Evolutionary conservation across 2,329 filamentous ascomycete species (phyloP).

Genomic region (Graphiopsis chlorocephala): DNA sequence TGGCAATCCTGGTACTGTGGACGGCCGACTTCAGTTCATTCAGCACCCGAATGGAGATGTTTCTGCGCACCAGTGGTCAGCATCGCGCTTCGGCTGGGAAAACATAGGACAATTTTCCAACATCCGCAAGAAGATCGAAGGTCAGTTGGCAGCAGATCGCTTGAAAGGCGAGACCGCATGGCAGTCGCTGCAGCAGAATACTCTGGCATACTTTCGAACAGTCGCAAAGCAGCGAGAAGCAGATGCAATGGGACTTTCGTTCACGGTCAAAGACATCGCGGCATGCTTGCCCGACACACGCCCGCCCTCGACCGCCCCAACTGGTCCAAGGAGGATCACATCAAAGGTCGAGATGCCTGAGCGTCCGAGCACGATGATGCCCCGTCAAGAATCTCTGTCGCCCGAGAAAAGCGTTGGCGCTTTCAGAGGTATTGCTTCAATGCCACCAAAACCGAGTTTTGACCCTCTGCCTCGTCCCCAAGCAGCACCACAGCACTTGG

Average conservation of each 20-base stretch:
- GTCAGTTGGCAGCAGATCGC: conserved; percentile 42
- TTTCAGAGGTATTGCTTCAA: neutral
- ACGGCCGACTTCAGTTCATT: conserved; percentile 47
- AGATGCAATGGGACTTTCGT: conserved; percentile 27
- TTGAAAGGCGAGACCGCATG: conserved; percentile 36
- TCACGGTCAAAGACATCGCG: conserved; percentile 33
- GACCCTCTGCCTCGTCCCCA: neutral
- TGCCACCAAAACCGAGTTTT: neutral
- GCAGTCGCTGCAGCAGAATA: conserved; percentile 35
- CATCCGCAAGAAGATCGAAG: conserved; percentile 42
- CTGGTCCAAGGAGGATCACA: conserved; percentile 13
- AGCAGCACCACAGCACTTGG: neutral
- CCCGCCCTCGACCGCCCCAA: conserved; percentile 14
- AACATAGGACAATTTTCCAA: conserved; percentile 46
- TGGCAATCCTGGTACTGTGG: conserved; percentile 30
- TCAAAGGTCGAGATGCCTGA: conserved; percentile 16
- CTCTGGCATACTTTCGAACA: conserved; percentile 43
- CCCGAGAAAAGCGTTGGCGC: neutral
- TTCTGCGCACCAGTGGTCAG: conserved; percentile 48
- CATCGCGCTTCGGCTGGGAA: conserved; percentile 40
- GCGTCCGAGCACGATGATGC: neutral
- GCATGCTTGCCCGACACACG: conserved; percentile 27
- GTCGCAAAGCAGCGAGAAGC: conserved; percentile 42
- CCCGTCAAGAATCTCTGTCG: neutral
- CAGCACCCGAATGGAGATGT: conserved; percentile 49